phyloP scores from a whole-genome alignment of 257 asterid species.

The Rauvolfia tetraphylla region DNA sequence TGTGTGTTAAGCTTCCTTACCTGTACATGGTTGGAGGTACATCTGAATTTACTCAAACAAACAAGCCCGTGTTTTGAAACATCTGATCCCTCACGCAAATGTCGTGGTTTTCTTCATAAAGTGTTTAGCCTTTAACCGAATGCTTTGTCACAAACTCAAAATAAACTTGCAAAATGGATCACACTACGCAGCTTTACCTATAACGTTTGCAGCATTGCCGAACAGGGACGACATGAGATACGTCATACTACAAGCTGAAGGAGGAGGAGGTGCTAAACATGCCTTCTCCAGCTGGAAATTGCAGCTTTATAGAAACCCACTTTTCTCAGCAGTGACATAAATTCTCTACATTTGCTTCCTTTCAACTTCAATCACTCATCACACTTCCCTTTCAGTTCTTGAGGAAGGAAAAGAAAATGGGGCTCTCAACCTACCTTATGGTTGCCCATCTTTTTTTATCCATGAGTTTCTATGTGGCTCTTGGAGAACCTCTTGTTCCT shows the following conservation, averaged over 20 bases:
- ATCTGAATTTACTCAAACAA: background rate
- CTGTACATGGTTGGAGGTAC: background rate
- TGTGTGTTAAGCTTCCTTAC: too few relatives aligned
- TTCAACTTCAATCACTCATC: background rate
- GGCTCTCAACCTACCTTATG: constrained; percentile 22
- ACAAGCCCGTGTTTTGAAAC: background rate
- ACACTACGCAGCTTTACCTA: constrained; percentile 21
- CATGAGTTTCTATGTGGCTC: constrained; percentile 18
- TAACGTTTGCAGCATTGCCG: constrained; percentile 9
- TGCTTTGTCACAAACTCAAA: constrained; percentile 16
- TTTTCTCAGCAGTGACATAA: constrained; percentile 24
- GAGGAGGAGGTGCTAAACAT: constrained; percentile 24
- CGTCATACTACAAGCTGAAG: constrained; percentile 11
- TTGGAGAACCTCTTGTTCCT: constrained; percentile 68
- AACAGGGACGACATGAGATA: constrained; percentile 14
- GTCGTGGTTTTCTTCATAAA: background rate
- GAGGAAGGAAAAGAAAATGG: constrained; percentile 28
- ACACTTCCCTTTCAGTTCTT: background rate
- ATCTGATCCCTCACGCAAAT: constrained; percentile 7
- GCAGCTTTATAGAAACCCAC: constrained; percentile 13
- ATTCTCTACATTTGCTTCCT: constrained; percentile 17
- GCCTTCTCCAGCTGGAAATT: constrained; percentile 19
- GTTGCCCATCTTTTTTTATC: constrained; percentile 24
- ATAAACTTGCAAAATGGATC: constrained; percentile 13
- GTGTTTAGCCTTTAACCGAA: constrained; percentile 6